Evolutionary conservation across 768 basidiomycete genomes (phyloP), one percentile per base, ranked within the genome.

Genomic region (Collybiopsis luxurians): DNA sequence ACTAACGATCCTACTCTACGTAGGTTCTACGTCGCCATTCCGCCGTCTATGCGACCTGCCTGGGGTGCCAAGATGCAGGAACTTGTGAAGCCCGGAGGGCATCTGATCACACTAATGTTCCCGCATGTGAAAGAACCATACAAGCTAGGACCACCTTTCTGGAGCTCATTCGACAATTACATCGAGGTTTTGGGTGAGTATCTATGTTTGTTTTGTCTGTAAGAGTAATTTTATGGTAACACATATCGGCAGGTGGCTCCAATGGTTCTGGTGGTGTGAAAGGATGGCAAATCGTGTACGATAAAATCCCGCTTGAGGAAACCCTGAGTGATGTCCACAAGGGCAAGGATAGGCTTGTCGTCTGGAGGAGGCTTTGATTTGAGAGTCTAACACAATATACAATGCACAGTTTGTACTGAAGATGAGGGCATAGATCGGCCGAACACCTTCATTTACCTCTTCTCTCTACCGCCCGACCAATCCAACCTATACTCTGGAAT

Each of bases 21-120:
- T 59, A 87, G 85, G 2, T 89, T 90, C 72, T 90, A 91, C 65
- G 85, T 85, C 39, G 87, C 89, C 1, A 82, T 91, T 24, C 82
- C 81, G 0, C 87, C 85, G 0, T 55, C 69, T 2, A 71, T 67
- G 39, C 77, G 89, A 12, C 45, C 61, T 2, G 76, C 76, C 17
- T 89, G 87, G 87, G 88, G 80, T 0, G 59, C 63, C 15, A 75
- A 85, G 61, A 84, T 90, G 70, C 69, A 72, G 1, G 69, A 73
- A 17, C 66, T 90, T 15, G 66, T 86, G 47, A 84, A 82, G 54
- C 76, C 80, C 1, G 87, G 85, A 0, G 87, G 85, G 12, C 77
- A 79, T 58, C 77, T 89, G 19, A 78, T 90, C 59, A 79, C 82
- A 0, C 68, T 87, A 12, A 69, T 83, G 4, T 90, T 66, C 60